Conservation (phyloP, 495 filamentous ascomycete genomes). For the Hyaloscypha variabilis region DNA sequence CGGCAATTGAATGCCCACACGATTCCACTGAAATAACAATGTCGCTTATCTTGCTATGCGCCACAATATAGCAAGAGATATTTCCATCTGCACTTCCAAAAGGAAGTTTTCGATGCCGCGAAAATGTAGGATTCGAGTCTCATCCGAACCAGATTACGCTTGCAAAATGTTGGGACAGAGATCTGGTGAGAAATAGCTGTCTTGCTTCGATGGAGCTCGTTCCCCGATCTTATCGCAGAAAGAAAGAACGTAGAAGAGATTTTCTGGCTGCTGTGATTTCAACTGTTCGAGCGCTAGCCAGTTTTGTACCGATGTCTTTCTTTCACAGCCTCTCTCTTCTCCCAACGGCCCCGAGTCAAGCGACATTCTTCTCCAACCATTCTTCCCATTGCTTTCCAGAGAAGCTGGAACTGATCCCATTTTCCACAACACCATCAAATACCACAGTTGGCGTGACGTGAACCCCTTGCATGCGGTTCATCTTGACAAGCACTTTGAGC, state of each 20-base stretch:
- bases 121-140: neutral
- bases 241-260: neutral
- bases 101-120: neutral
- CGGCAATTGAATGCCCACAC: neutral
- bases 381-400: conserved; percentile 78
- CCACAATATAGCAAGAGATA: neutral
- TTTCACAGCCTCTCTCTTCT: neutral
- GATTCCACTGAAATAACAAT: too few species aligned
- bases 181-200: neutral
- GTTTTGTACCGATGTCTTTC: neutral
- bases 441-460: conserved; percentile 91
- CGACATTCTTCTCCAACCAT: conserved; percentile 79
- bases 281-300: neutral
- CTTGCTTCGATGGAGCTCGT: neutral
- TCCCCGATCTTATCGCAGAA: neutral
- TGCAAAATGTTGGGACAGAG: neutral
- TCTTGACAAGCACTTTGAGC: conserved; percentile 82
- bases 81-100: neutral
- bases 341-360: conserved; percentile 39
- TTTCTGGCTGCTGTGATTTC: too few species aligned
- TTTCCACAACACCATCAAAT: conserved; percentile 83
- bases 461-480: conserved; percentile 73
- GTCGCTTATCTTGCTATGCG: too few species aligned
- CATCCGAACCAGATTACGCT: neutral
- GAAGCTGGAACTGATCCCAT: conserved; percentile 77